A percentile compares a stretch with the other conserved stretches of the same genome.
Conservation (phyloP, 2,329 filamentous ascomycete genomes). For the Elsinoe ampelina region DNA sequence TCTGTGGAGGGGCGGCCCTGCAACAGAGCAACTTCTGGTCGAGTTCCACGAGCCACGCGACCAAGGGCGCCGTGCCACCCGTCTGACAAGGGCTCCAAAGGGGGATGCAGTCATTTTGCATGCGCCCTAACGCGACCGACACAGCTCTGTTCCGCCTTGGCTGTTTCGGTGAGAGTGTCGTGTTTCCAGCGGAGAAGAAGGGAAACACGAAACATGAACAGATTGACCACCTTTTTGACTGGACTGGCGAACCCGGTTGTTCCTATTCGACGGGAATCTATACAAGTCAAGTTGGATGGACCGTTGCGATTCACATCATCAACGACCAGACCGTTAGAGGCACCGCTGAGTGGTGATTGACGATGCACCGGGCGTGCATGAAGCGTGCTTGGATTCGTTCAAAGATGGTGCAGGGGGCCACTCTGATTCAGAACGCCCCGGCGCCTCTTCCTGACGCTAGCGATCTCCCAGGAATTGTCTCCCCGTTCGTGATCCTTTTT, state of each 20-base stretch:
- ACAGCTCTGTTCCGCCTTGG: background rate
- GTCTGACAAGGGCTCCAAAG: background rate
- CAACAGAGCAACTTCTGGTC: background rate
- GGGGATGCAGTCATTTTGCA: conserved; percentile 11
- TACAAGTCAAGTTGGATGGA: background rate
- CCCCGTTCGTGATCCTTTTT: background rate
- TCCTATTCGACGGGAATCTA: background rate
- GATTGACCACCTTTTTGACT: background rate
- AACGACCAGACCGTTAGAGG: background rate
- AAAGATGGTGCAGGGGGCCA: conserved; percentile 3
- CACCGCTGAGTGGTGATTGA: conserved; percentile 2
- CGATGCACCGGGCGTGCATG: conserved; percentile 8
- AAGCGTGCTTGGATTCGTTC: background rate
- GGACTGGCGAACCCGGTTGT: background rate
- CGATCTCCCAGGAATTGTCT: background rate
- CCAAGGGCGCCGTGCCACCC: background rate
- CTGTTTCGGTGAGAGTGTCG: background rate
- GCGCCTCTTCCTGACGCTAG: conserved; percentile 3
- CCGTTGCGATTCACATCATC: conserved; percentile 5
- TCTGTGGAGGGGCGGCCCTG: background rate
- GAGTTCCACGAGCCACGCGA: conserved; percentile 10
- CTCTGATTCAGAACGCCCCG: conserved; percentile 1
- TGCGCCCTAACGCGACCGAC: conserved; percentile 1
- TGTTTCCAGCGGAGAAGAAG: conserved; percentile 1
- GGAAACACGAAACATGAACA: background rate